Conservation (phyloP, 1,139 yeast species). For the Suhomyces taliae region DNA sequence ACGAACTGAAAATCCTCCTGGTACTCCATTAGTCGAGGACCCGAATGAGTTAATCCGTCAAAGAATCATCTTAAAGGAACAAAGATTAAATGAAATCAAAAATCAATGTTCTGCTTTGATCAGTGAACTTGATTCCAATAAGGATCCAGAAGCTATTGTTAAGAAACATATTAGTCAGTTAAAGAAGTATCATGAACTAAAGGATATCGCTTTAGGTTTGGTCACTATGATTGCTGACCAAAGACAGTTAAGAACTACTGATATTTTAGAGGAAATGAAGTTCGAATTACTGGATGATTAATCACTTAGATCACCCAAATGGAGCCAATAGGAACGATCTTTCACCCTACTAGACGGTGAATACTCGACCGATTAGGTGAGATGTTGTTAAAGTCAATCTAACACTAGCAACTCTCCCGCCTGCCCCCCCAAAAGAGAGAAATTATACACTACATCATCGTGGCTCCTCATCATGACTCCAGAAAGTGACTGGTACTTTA, state of each 20-base stretch:
- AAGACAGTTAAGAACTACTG: conserved; percentile 40
- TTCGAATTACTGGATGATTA: conserved; percentile 20
- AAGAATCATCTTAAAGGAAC: conserved; percentile 20
- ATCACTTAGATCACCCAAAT: too few relatives aligned
- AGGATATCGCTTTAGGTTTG: conserved; percentile 50
- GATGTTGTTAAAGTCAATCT: too few relatives aligned
- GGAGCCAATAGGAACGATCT: background rate
- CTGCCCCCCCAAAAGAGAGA: too few relatives aligned
- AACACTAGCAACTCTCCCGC: too few relatives aligned
- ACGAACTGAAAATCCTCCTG: conserved; percentile 3
- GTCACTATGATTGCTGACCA: conserved; percentile 54
- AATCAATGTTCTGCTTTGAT: conserved; percentile 37
- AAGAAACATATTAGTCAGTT: conserved; percentile 45
- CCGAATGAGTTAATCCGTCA: conserved; percentile 11
- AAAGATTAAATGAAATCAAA: conserved; percentile 34
- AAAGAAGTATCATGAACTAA: conserved; percentile 48
- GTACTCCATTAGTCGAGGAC: conserved; percentile 4
- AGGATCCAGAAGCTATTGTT: conserved; percentile 30
- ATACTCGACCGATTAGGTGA: background rate
- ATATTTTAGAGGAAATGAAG: conserved; percentile 40
- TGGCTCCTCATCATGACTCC: too few relatives aligned
- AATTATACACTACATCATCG: too few relatives aligned
- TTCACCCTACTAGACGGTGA: background rate
- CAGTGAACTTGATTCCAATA: conserved; percentile 31
- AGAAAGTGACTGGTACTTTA: too few relatives aligned